Conservation (phyloP, 1,139 yeast genomes). For the Diutina neorugosa region DNA sequence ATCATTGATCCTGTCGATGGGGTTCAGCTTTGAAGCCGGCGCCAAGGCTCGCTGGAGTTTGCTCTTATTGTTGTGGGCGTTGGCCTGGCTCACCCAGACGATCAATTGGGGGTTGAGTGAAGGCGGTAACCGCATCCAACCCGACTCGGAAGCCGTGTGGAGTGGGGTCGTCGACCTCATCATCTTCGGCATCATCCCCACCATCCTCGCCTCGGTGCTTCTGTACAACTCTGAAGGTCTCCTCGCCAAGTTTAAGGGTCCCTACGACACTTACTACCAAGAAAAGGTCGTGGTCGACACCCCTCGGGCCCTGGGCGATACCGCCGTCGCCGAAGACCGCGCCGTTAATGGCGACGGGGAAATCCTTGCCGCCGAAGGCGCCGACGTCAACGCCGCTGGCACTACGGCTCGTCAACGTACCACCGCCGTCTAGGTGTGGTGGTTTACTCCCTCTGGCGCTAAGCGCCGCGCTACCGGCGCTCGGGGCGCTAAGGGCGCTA, state of each 20-base stretch:
- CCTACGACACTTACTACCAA: not conserved
- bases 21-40: not conserved
- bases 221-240: conserved; percentile 15
- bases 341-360: not conserved
- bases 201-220: conserved; percentile 18
- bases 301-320: not conserved
- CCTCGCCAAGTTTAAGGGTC: conserved; percentile 13
- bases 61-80: conserved; percentile 19
- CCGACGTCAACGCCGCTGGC: not conserved
- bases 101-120: conserved; percentile 52
- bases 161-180: conserved; percentile 49
- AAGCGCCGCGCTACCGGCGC: too few species aligned
- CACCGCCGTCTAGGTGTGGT: not conserved
- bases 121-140: conserved; percentile 57
- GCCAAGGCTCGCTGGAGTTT: conserved; percentile 10
- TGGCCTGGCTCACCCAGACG: conserved; percentile 40
- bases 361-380: not conserved
- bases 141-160: conserved; percentile 57
- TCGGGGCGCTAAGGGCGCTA: too few species aligned
- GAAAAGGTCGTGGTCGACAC: not conserved
- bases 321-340: not conserved
- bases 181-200: conserved; percentile 32
- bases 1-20: not conserved
- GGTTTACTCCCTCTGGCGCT: too few species aligned
- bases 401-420: not conserved